Conservation (phyloP, 2,329 filamentous ascomycete species). For the Lasiodiplodia hormozganensis region DNA sequence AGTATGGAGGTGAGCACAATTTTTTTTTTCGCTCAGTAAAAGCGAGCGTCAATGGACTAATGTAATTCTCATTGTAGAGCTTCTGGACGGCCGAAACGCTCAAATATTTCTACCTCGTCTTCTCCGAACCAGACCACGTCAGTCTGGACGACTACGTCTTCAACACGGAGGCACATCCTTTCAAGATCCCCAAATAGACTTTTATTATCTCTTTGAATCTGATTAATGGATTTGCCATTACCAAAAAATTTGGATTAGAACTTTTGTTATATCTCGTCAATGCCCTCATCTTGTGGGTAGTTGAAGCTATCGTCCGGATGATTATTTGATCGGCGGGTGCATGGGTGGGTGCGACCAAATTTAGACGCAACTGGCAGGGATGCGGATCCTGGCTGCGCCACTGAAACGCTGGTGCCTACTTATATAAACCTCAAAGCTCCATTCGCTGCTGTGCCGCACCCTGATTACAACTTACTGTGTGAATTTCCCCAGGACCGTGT, state of each 20-base stretch:
- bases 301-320: too few relatives aligned
- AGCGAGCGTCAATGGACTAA: neutral
- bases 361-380: neutral
- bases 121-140: slow-evolving; percentile 51
- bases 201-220: neutral
- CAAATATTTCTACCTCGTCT: slow-evolving; percentile 58
- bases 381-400: neutral
- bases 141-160: slow-evolving; percentile 56
- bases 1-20: slow-evolving; percentile 50
- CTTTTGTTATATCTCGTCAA: too few relatives aligned
- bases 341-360: neutral
- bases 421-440: neutral
- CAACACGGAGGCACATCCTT: slow-evolving; percentile 58
- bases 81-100: slow-evolving; percentile 60
- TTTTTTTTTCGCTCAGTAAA: neutral
- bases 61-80: slow-evolving; percentile 38
- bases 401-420: neutral
- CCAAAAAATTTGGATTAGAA: neutral
- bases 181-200: slow-evolving; percentile 39
- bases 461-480: neutral
- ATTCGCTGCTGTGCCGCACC: neutral
- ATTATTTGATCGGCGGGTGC: neutral
- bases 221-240: neutral
- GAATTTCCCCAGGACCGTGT: too few relatives aligned
- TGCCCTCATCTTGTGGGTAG: too few relatives aligned